Evolutionary conservation across 139 green algal genomes (phyloP).

Genomic region (Nannochloris sp.): DNA sequence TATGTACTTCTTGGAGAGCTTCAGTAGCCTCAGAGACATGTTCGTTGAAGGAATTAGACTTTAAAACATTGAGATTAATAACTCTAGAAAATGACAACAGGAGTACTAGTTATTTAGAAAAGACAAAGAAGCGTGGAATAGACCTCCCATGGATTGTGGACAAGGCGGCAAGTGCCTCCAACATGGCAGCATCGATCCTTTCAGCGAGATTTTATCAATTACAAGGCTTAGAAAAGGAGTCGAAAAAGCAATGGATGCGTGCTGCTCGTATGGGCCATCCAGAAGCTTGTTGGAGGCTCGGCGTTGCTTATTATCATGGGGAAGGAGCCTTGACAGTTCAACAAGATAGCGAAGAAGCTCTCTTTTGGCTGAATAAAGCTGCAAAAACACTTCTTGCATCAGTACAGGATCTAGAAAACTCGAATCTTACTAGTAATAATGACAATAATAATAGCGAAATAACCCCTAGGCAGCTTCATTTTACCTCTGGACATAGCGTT

Average conservation of each 20-base stretch:
- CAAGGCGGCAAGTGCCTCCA: neutral
- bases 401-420: neutral
- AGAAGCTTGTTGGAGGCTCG: neutral
- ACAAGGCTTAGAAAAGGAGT: neutral
- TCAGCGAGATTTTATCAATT: too few relatives aligned
- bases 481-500: neutral
- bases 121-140: neutral
- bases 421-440: neutral
- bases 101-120: neutral
- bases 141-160: neutral
- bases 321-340: neutral
- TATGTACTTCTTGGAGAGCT: too few relatives aligned
- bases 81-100: neutral
- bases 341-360: conserved; percentile 5
- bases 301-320: neutral
- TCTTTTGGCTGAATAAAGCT: neutral
- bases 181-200: too few relatives aligned
- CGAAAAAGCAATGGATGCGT: neutral
- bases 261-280: neutral
- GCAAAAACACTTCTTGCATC: neutral
- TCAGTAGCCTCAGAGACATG: neutral
- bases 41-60: neutral
- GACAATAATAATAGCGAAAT: neutral
- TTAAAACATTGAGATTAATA: neutral
- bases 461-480: neutral